Evolutionary conservation across 2,329 filamentous ascomycete genomes (phyloP).

Genomic region (Neonectria neomacrospora): DNA sequence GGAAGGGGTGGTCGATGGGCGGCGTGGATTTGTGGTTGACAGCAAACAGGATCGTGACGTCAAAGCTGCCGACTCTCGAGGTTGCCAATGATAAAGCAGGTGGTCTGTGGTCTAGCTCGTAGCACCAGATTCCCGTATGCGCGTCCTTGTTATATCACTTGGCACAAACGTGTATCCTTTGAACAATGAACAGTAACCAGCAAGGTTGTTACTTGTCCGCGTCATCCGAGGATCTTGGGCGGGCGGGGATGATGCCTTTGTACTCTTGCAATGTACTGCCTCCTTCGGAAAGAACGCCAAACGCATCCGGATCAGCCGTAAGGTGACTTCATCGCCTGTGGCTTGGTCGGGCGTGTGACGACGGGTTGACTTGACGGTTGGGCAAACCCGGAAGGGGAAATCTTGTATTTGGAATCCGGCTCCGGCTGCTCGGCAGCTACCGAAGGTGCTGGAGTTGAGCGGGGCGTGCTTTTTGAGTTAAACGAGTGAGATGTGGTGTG

Average conservation of each 20-base stretch:
- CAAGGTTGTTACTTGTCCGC: neutral
- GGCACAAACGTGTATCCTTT: neutral
- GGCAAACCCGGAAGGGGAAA: neutral
- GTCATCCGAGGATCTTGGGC: neutral
- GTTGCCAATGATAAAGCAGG: neutral
- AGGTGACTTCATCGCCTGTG: conserved; percentile 7
- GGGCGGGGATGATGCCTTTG: neutral
- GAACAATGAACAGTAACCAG: neutral
- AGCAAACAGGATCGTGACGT: conserved; percentile 3
- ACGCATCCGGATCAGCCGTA: conserved; percentile 1
- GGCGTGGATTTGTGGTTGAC: neutral
- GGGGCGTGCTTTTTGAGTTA: neutral
- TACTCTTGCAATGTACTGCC: conserved; percentile 7
- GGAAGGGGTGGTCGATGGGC: neutral
- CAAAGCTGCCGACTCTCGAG: neutral
- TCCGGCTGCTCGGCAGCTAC: conserved; percentile 2
- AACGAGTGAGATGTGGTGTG: neutral
- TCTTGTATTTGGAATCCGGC: neutral
- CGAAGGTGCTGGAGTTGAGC: neutral
- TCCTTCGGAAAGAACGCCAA: neutral
- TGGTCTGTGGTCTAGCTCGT: neutral
- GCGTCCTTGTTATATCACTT: neutral
- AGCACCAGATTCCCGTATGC: neutral
- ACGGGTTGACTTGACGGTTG: conserved; percentile 3
- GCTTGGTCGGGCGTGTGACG: conserved; percentile 7